Conservation (phyloP, 2,329 filamentous ascomycete species). For the Madurella mycetomatis region DNA sequence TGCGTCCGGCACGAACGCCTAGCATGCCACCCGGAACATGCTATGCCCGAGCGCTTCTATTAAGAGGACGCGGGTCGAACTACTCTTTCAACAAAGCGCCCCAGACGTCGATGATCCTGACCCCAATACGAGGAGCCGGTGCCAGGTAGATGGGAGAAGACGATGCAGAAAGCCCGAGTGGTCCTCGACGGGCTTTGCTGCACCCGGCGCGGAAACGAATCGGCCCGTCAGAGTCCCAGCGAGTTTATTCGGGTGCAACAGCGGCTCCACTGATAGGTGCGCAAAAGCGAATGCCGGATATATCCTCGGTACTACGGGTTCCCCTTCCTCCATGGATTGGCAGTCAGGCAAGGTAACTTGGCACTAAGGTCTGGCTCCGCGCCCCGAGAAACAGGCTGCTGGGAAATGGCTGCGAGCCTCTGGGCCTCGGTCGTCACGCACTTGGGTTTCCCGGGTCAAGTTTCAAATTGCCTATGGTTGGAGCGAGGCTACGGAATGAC, state of each 20-base stretch:
- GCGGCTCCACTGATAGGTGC: not conserved
- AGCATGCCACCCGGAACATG: slow-evolving; percentile 5
- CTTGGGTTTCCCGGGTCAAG: not conserved
- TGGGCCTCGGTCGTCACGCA: not conserved
- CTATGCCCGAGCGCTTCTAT: slow-evolving; percentile 2
- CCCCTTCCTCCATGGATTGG: not conserved
- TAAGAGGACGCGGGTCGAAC: not conserved
- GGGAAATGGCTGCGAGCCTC: not conserved
- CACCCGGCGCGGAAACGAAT: not conserved
- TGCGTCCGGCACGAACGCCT: slow-evolving; percentile 6
- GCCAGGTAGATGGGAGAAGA: not conserved
- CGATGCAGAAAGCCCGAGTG: not conserved
- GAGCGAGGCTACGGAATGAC: slow-evolving; percentile 12
- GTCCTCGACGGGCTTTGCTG: not conserved
- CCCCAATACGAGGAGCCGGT: not conserved
- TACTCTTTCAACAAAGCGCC: not conserved
- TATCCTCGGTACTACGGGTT: not conserved
- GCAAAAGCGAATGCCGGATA: not conserved
- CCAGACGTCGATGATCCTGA: not conserved
- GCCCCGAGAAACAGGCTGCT: not conserved
- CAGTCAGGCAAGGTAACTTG: not conserved
- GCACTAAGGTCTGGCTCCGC: not conserved
- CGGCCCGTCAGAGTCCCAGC: not conserved
- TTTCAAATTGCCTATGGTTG: slow-evolving; percentile 12
- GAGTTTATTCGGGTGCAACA: not conserved